Evolutionary conservation across 805 yeast genomes (phyloP), one percentile per base, ranked within the genome.

Genomic region (Zygosaccharomyces rouxii): DNA sequence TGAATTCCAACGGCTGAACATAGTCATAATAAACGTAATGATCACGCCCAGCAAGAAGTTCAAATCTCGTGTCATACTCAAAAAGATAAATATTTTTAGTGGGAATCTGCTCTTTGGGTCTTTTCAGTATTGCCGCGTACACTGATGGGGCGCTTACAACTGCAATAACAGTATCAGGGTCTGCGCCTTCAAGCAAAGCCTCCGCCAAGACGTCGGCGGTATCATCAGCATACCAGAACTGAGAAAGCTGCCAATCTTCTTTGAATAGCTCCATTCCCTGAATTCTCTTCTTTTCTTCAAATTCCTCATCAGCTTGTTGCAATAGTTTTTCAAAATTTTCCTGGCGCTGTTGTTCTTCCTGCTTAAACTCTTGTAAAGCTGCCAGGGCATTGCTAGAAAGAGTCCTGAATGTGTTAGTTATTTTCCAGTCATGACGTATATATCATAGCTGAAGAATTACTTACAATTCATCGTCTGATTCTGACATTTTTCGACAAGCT

Each of bases 191-290:
- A 11, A 89, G 66, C 37, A 89, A 70, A 6, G 87, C 94, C 51
- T 77, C 78, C 0, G 88, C 94, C 16, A 88, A 65, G 0, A 68
- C 61, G 44, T 74, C 76, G 0, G 96, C 89, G 0, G 97, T 89
- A 2, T 71, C 68, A 51, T 88, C 90, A 48, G 76, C 71, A 62
- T 88, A 89, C 89, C 97, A 89, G 69, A 89, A 89, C 66, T 89
- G 97, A 1, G 96, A 88, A 33, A 90, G 73, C 61, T 88, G 94
- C 97, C 97, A 89, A 67, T 89, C 96, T 67, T 89, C 97, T 61
- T 85, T 75, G 66, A 89, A 89, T 33, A 80, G 73, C 46, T 83
- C 87, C 67, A 90, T 90, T 18, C 81, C 78, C 47, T 77, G 66
- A 28, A 64, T 55, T 35, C 54, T 59, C 50, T 60, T 60, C 23